Evolutionary conservation across 2,329 filamentous ascomycete genomes (phyloP), one percentile per base, ranked within the genome.

Genomic region (Diaporthe ampelina): DNA sequence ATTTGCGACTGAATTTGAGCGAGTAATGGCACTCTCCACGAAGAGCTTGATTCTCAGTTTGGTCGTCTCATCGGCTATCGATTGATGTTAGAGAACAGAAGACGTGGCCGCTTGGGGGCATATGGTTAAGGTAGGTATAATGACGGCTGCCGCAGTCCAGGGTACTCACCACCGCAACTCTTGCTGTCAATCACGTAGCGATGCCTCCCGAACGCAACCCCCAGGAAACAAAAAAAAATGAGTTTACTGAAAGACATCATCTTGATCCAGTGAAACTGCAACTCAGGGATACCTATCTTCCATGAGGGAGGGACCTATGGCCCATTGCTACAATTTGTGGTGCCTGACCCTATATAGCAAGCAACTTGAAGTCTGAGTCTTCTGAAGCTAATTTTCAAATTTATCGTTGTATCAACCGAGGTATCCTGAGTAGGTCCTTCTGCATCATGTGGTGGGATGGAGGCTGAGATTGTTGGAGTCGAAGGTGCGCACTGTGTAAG

Each of bases 401-500:
- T 37, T 58, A 58, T 37, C 29, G 37, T n/a, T 58, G 32, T n/a
- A 8, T 58, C 9, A 29, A 15, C 32, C 56, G 21, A 58, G 29
- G 3, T 58, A 58, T 58, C 56, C 56, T 58, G 56, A n/a, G 37
- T 0, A 58, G 29, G 29, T 58, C 56, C 56, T 58, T 58, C 29
- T 58, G 56, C 56, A 19, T 58, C 56, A 58, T 58, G 56, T 58
- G 56, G 19, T 58, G 29, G 29, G 29, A 37, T 58, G 56, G n/a
- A 58, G 29, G 17, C 32, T 19, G 56, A 35, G 56, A 58, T 58
- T 58, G 56, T 58, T 58, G 56, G 56, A 58, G 56, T 58, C 29
- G 56, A 58, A 58, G 56, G n/a, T 58, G 29, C 56, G 56, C 56
- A 58, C 56, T 58, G 56, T 58, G 56, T 58, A 58, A 58, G 56